Base-by-base conservation (phyloP, 148 eudicot genomes). In the Chenopodium quinoa region DNA sequence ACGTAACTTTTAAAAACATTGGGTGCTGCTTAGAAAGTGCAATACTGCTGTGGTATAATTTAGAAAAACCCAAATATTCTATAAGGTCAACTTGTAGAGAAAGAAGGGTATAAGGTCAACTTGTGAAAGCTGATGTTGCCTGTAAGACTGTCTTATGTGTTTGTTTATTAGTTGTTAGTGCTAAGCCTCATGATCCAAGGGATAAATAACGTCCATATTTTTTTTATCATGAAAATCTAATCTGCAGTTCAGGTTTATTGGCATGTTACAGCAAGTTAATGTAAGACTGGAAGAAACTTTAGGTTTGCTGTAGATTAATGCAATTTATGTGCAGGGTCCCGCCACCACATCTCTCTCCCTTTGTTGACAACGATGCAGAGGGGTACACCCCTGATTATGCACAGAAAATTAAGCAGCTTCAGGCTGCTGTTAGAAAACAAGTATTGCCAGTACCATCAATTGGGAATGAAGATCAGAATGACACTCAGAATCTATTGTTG, bases 311-410 rank as follows among this genome's bases (percentile, higher is more conserved):
- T 29, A 44, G 9, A 32, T 73, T 75, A 31, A 52, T 80, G 58
- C 37, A 31, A 7, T 81, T n/a, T 58, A 54, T 83, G 20, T 54
- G 80, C 96, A 96, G 99, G 91, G 83, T 92, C 68, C 94, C 93
- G 64, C 99, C 99, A 19, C 99, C 99, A 47, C 99, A 96, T 84
- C 88, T 96, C 76, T 96, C 99, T 56, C 99, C 99, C 16, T 96
- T 96, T 85, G 94, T 93, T 83, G 97, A 93, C 84, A 90, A 96
- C 84, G 95, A 89, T 37, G 95, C 89, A 40, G 98, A 89, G 82
- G 98, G 94, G 56, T 92, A 93, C 73, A 84, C 86, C 76, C 99
- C 99, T 47, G 99, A 92, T 78, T 92, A 92, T 86, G 99, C 99
- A 8, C 91, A 91, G 81, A 93, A 92, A 81, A 90, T 96, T 75